Evolutionary conservation across 2,329 filamentous ascomycete genomes (phyloP), one percentile per base, ranked within the genome.

Genomic region (Pseudopithomyces maydicus): DNA sequence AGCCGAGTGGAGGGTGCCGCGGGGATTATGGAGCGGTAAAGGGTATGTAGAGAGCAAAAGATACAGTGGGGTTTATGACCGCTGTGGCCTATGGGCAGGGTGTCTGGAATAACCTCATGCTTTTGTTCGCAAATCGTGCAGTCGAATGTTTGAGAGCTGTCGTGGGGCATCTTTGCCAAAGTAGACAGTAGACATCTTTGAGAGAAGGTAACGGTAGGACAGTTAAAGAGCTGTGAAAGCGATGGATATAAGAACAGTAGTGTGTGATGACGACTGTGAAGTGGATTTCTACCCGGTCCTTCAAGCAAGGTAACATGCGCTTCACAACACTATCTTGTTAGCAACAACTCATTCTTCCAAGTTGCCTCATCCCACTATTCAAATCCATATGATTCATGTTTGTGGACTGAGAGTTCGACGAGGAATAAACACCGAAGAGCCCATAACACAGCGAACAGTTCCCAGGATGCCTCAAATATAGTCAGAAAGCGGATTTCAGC

Each of bases 11-110:
- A 19, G 36, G 48, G 17, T 14, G 38, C 26, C 1, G 17, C 48
- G 48, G 48, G 38, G 23, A 51, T 51, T 23, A 33, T 35, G 26
- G 38, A 11, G n/a, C 48, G 48, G 38, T 33, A 42, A 17, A 43
- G 26, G 1, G 36, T 33, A 23, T 51, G 38, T 2, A 41, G 22
- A n/a, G 33, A 26, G 17, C 48, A 51, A 36, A 51, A 33, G 38
- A 42, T n/a, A 12, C 48, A 51, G 38, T 51, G 48, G 5, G 48
- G 10, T n/a, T 51, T 41, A 26, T 51, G 48, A 11, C 38, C 48
- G 17, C 38, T 43, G 48, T 32, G 23, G 17, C 48, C 48, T 3
- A 17, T 2, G 23, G 48, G 38, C 12, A 51, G 48, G 10, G 23
- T 23, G 26, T 50, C 47, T 6, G 26, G 17, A 17, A 36, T 14